Base-by-base conservation (phyloP, 1,139 yeast genomes). In the Komagataea norvegica region DNA sequence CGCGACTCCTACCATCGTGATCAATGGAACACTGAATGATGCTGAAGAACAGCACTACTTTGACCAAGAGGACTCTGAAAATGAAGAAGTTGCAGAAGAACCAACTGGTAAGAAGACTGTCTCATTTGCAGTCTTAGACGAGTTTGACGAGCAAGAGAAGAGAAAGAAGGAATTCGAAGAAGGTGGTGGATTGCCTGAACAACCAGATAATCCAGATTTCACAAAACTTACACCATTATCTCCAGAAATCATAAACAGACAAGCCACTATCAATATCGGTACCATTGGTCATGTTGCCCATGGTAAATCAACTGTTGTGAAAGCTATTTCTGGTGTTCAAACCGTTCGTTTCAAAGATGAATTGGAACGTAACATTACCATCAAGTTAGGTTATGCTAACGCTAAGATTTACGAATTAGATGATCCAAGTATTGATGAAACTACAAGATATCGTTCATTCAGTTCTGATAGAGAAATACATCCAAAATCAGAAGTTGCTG, bases 211-310 rank as follows among this genome's bases (percentile, higher is more conserved):
- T 61, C 94, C 95, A 38, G 95, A 89, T 58, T 83, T 88, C 54
- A 51, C 79, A 33, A 61, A 68, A 51, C 68, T 89, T 63, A 84
- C 91, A 33, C 96, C 97, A 32, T 71, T 86, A 49, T 82, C 95
- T 11, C 93, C 95, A 38, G 97, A 88, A 57, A 91, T 91, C 60
- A 91, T 91, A 66, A 88, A 87, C 64, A 85, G 98, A 73, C 99
- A 93, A 70, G 99, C 99, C 43, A 93, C 99, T 39, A 88, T 93
- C 59, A 93, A 93, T 66, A 93, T 93, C 57, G 99, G 99, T 65
- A 93, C 98, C 44, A 91, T 91, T 65, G 98, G 98, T 46, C 98
- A 91, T 65, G 99, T 93, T 56, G 98, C 97, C 42, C 99, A 93
- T 71, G 99, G 99, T 68, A 93, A 93, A 65, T 83, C 95, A 37